Evolutionary conservation across 2,329 filamentous ascomycete species (phyloP), one percentile per base, ranked within the genome.

Genomic region (Cadophora gregata): DNA sequence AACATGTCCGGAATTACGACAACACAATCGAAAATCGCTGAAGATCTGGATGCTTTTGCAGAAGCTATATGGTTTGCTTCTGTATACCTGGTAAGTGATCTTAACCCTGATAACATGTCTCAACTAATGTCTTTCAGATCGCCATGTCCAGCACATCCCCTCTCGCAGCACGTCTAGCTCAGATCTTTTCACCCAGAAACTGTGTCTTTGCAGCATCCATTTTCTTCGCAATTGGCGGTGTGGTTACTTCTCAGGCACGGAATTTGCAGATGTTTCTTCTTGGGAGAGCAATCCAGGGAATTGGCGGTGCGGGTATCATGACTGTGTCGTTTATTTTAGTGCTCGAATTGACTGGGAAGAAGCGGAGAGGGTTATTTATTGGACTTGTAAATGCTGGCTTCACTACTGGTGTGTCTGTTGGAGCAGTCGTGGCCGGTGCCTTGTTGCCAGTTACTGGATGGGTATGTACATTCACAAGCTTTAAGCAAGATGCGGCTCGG

Each of bases 1-100:
- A 96, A 96, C 75, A 92, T 94, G 79, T 92, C 89, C 14, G 88
- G 93, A 72, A 89, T 96, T 75, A 92, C 91, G 6, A 94, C 93
- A 64, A 91, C 90, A 1, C 93, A 96, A 79, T 92, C 89, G 8
- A 83, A 83, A 59, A 92, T 96, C 70, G 92, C 92, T 1, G 85
- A 84, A 8, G 92, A 95, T 70, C 82, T 96, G 1, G 83, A 92
- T 78, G 87, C 91, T 1, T 93, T 93, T 74, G 87, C 89, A 64
- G 81, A 88, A 64, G 88, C 88, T 42, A 91, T 88, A 77, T 96
- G 92, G 92, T 93, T 96, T 76, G 93, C 90, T 8, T 92, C 90
- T 36, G 84, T 90, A 2, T 96, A 93, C 76, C 82, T 96, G 77
- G 81, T 82, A 76, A 64, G 69, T 62, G 10, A 36, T 14, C n/a